Conservation (phyloP, 2,329 filamentous ascomycete species). For the Westerdykella aurantiaca region DNA sequence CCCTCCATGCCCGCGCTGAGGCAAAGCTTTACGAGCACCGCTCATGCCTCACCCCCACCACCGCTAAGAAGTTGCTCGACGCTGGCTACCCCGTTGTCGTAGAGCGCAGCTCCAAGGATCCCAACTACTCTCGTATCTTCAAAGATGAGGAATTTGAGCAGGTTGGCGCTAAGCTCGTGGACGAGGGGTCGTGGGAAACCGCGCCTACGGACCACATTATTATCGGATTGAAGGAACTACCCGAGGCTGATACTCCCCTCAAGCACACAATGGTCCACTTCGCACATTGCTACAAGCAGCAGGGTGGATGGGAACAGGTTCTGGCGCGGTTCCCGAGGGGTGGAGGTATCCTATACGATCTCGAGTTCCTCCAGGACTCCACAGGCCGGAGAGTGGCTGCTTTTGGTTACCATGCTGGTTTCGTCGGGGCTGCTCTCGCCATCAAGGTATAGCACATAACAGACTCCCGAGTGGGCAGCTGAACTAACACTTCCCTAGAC, state of each 20-base stretch:
- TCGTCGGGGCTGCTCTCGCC: conserved; percentile 44
- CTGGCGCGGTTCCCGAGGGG: conserved; percentile 74
- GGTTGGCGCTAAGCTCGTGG: conserved; percentile 35
- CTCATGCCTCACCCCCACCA: conserved; percentile 37
- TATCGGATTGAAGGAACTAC: conserved; percentile 40
- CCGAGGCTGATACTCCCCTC: conserved; percentile 35
- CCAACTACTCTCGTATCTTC: conserved; percentile 38
- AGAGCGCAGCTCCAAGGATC: conserved; percentile 36
- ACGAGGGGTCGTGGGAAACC: conserved; percentile 34
- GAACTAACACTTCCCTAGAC: conserved; percentile 56
- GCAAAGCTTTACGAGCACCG: conserved; percentile 39
- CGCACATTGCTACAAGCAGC: conserved; percentile 41
- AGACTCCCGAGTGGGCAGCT: not conserved
- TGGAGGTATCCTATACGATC: conserved; percentile 71
- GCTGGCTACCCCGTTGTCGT: conserved; percentile 38
- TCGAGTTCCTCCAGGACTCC: conserved; percentile 78
- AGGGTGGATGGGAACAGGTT: conserved; percentile 62
- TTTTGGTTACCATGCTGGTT: conserved; percentile 54
- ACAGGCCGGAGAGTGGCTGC: conserved; percentile 65
- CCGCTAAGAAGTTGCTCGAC: conserved; percentile 37
- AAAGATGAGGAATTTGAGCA: conserved; percentile 37
- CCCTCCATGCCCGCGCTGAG: conserved; percentile 40
- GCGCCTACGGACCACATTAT: conserved; percentile 38
- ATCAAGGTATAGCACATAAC: conserved; percentile 25
- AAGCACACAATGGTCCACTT: conserved; percentile 40